A percentile compares a stretch with the other conserved stretches of the same genome.
These are phyloP conservation scores for Metarhizium album DNA, from an alignment of 2,329 filamentous ascomycete genomes.

Conservation along the genomic window DNA sequence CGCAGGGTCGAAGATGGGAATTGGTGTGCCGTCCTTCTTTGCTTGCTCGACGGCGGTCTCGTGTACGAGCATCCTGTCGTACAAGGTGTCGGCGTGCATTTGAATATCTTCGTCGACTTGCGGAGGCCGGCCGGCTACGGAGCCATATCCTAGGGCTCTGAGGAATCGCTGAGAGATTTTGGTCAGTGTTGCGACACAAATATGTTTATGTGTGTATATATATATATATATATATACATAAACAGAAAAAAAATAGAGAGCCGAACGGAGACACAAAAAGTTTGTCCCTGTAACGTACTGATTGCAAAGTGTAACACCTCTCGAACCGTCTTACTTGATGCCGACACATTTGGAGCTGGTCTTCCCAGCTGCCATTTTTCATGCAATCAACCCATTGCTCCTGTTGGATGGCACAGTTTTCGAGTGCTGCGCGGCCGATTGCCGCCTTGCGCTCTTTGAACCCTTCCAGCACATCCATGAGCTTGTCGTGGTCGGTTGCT, in stretches of 20 bases:
- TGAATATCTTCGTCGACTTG: slow-evolving; percentile 80
- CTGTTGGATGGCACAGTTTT: slow-evolving; percentile 89
- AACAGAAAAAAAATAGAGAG: not conserved
- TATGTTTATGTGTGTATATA: too few species aligned
- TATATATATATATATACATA: too few species aligned
- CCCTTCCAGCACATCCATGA: slow-evolving; percentile 67
- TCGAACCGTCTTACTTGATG: slow-evolving; percentile 69
- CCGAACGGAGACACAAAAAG: not conserved
- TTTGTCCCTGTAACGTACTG: slow-evolving; percentile 37
- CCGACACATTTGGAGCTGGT: slow-evolving; percentile 70
- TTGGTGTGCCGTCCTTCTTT: slow-evolving; percentile 46
- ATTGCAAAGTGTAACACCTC: slow-evolving; percentile 82
- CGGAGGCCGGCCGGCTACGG: slow-evolving; percentile 50
- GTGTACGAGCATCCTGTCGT: slow-evolving; percentile 75
- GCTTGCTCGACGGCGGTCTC: slow-evolving; percentile 65
- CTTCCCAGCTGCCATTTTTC: slow-evolving; percentile 54
- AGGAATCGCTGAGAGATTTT: slow-evolving; percentile 57
- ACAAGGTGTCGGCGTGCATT: slow-evolving; percentile 88
- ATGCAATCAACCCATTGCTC: slow-evolving; percentile 76
- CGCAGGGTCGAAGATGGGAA: slow-evolving; percentile 49
- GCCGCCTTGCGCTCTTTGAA: slow-evolving; percentile 73
- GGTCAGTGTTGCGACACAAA: not conserved
- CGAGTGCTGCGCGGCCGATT: slow-evolving; percentile 72
- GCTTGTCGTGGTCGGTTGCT: slow-evolving; percentile 68
- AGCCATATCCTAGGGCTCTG: slow-evolving; percentile 80